Evolutionary conservation across 305 asterid genomes (phyloP), one percentile per base, ranked within the genome.

Genomic region (Fraxinus greggii): DNA sequence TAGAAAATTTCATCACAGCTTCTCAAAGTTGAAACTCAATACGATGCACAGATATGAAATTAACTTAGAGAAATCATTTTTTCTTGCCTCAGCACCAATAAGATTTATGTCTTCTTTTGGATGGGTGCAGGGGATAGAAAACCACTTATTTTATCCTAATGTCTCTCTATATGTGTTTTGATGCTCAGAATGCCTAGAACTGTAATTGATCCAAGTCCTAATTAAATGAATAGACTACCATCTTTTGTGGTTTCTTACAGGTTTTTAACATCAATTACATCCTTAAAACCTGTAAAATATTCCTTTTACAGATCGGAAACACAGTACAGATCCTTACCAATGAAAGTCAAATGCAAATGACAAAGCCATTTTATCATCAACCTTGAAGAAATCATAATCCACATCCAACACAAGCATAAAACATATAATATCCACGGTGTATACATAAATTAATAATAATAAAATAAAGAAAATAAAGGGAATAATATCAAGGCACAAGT

Each of bases 341-440:
- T 79, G 38, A 78, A 54, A 63, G 21, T 54, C 77, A 77, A 77
- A 36, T 59, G 35, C 78, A 36, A 42, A 82, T 5, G 29, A 48
- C 79, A 82, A 35, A 5, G 17, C 15, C 36, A 76, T 61, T 26
- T 10, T 23, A 28, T 12, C 56, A 63, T 15, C 24, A 23, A 19
- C 12, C 31, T 9, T 7, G 0, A n/a, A 61, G 9, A 61, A 19
- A 61, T 8, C 70, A 15, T 6, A 7, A 15, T 1, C 21, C 67
- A 79, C 19, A 77, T 31, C 29, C 38, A 4, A 29, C 63, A 48
- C 70, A 72, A 75, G 7, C 45, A 72, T 29, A 40, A 70, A 38
- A 31, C 70, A 29, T 51, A 48, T 10, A 74, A 35, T 26, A 1
- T 78, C 10, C 36, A 28, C 13, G 21, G 17, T 29, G 74, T 75